Base-by-base conservation (phyloP, 2,329 filamentous ascomycete species). In the Aspergillus tamarii region DNA sequence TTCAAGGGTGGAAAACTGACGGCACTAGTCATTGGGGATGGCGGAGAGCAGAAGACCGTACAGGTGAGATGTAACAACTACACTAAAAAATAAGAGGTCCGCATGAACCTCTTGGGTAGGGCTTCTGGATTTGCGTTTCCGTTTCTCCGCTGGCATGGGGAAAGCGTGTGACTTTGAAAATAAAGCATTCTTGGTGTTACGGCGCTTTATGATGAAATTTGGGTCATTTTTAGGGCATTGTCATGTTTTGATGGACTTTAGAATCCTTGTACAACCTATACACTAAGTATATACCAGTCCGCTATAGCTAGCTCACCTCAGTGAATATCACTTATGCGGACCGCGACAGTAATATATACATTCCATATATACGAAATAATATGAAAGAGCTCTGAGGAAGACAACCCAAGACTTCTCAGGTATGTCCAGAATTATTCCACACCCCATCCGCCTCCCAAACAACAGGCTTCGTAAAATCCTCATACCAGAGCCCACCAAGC, bases 1-100 rank as follows among this genome's bases (percentile, higher is more conserved):
- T 88, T 92, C 3, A 87, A 86, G 66, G 94, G 93, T 12, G 89
- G 88, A 1, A 83, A 87, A 66, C 81, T 99, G 67, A 92, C 91
- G 0, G 94, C 91, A 1, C 77, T 97, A 63, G 83, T 97, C 2
- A 86, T 97, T 41, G 86, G 91, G 69, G 86, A 84, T 3, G 80
- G 81, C 46, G 76, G 83, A 66, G 74, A 79, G 48, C 76, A 79
- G 58, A 71, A 74, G 19, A 66, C 80, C 43, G 74, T 80, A 5
- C 80, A 82, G 56, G 81, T 83, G 14, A 70, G 72, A n/a, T 83
- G 82, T 66, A 73, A 73, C 30, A 70, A 78, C 52, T 70, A 79
- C 60, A 57, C 63, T 28, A 66, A 70, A 30, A 53, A 67, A 6
- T 70, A 60, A 63, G 5, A 56, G 32, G 45, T 36, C 19, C 11